Evolutionary conservation across 2,329 filamentous ascomycete species (phyloP), one percentile per base, ranked within the genome.

Genomic region (Verticillium zaregamsianum): DNA sequence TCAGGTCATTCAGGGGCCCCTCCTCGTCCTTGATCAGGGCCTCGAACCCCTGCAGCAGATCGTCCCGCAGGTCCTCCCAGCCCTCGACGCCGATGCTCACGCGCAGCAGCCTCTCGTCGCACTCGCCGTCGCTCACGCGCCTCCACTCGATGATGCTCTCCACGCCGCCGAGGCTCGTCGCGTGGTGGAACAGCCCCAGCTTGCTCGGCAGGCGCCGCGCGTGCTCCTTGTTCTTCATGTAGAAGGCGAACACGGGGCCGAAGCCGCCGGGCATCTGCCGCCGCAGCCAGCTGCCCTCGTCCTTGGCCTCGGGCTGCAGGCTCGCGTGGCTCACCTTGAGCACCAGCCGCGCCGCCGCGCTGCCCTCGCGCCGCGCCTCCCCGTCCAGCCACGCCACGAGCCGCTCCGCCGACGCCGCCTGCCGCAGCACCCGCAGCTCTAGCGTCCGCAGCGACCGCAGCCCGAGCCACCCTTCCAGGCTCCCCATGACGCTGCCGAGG

Each of bases 121-220:
- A 88, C 1, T 74, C 80, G 3, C 76, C 69, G 79, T 99, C 95
- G 63, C 88, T 89, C 92, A 99, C 95, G 57, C 90, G 86, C 63
- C 95, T 83, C 95, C 95, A 99, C 83, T 99, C 95, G 68, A 99
- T 93, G 79, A 98, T 77, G 71, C 92, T 95, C 83, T 98, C 95
- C 11, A 98, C 92, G 5, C 95, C 94, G 2, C 95, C 95, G 32
- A 98, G 77, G 74, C 91, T 96, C 2, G 95, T 99, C 6, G 95
- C 95, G 76, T 99, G 95, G 69, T 97, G 92, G 79, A 98, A 98
- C 55, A 97, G 82, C 2, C 81, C 73, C 72, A 98, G 77, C 74
- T 91, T 90, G 70, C 89, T 90, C 3, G 95, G 95, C 65, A 99
- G 76, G 33, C 79, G 75, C 66, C 82, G 85, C 3, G 95, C 93